These are phyloP conservation scores for Fraxinus velutina DNA, from an alignment of 305 asterid genomes.

Conservation along the genomic window DNA sequence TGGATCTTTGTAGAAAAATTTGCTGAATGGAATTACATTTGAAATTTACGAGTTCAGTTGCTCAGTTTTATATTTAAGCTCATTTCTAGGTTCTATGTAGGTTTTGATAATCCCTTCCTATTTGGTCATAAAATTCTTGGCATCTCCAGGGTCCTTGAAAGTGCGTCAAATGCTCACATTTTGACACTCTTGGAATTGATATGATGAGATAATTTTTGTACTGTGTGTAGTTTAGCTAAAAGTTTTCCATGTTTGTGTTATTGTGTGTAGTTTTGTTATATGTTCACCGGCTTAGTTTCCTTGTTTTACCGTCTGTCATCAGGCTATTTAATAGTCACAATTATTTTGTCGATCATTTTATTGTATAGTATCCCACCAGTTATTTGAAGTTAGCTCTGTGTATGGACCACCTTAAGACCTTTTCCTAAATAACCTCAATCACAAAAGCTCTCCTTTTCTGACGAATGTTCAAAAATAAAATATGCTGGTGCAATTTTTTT, in stretches of 20 bases:
- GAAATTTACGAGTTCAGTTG: neutral
- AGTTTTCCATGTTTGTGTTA: neutral
- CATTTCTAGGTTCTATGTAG: neutral
- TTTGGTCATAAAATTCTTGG: conserved; percentile 4
- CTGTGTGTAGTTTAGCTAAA: neutral
- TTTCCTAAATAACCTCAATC: neutral
- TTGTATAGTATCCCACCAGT: neutral
- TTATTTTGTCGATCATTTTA: neutral
- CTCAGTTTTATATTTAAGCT: conserved; percentile 1
- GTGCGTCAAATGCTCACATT: neutral
- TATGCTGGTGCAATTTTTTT: neutral
- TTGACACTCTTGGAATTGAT: neutral
- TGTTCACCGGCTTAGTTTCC: neutral
- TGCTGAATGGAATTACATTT: neutral
- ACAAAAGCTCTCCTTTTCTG: neutral
- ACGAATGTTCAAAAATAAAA: neutral
- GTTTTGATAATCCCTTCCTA: neutral
- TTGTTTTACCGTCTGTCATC: neutral
- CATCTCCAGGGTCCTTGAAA: neutral
- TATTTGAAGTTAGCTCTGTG: neutral
- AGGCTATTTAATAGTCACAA: neutral
- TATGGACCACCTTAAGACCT: neutral
- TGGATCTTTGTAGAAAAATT: neutral
- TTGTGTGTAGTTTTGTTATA: neutral
- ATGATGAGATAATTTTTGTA: neutral